Base-by-base conservation (phyloP, 345 rosid genomes). In the Dimocarpus longan region DNA sequence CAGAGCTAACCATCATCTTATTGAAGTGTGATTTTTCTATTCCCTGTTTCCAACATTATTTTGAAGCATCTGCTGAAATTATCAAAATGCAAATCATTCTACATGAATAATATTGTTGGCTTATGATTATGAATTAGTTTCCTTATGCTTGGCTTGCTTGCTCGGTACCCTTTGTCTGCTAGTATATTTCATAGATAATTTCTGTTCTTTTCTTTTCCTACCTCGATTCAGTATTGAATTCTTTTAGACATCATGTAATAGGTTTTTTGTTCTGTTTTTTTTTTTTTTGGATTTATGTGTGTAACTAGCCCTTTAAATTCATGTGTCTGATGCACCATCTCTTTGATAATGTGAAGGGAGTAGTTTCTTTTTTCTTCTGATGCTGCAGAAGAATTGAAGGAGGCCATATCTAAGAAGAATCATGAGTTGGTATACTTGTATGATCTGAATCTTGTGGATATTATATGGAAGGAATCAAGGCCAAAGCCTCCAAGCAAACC, bases 301-400 rank as follows among this genome's bases (percentile, higher is more conserved):
- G 21, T 44, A 46, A 68, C 77, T 83, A 40, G 56, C 65, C 66
- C 43, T 42, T 32, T 32, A 40, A 19, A 66, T 80, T 42, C 73
- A 73, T 80, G 52, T 83, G 43, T 82, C 77, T 87, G 86, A 86
- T 88, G 85, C 37, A 74, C 75, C 32, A 64, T 85, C 69, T 69
- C 68, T 84, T 83, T 83, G 83, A 80, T 84, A 52, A 84, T 84
- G 83, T 92, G 95, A 93, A 93, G 98, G 93, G 92, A 88, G 89
- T 96, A 93, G 99, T 93, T 95, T 86, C 98, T 93, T 76, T 76
- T 92, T 95, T 95, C 99, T 60, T 92, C 85, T 78, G 97, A 90
- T 90, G 93, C 96, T 77, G 95, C 97, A 56, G 99, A 92, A 86
- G 99, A 95, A 83, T 78, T 95, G 89, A 90, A 89, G 28, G 28